Conservation (phyloP, 169 alveolate genomes). For the Cryptosporidium ubiquitum region DNA sequence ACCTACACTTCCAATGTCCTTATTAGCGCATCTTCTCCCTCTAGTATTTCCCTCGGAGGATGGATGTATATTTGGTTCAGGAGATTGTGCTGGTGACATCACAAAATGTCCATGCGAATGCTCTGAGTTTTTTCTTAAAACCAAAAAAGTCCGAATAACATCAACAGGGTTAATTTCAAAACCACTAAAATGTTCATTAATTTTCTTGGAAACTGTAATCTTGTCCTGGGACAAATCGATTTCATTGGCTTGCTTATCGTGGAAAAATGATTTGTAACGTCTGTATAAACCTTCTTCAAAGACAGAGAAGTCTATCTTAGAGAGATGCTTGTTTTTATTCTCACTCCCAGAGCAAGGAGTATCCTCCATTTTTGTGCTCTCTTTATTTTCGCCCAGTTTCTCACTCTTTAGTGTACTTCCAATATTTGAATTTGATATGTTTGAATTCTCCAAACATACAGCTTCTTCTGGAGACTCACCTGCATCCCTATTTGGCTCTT, state of each 20-base stretch:
- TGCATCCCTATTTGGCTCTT: background rate
- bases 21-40: constrained; percentile 34
- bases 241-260: constrained; percentile 21
- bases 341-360: background rate
- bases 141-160: constrained; percentile 69
- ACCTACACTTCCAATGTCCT: background rate
- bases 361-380: background rate
- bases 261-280: constrained; percentile 48
- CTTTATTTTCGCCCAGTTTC: constrained; percentile 12
- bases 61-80: constrained; percentile 40
- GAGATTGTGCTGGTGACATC: constrained; percentile 73
- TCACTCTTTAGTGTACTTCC: background rate
- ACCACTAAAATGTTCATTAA: constrained; percentile 60
- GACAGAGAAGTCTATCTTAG: constrained; percentile 52
- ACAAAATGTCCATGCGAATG: constrained; percentile 41
- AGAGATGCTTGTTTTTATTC: background rate
- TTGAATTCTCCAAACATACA: constrained; percentile 5
- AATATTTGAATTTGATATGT: background rate
- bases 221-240: constrained; percentile 55
- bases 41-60: constrained; percentile 31
- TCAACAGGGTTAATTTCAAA: constrained; percentile 71
- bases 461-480: background rate
- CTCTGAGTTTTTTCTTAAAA: constrained; percentile 58
- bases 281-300: constrained; percentile 67
- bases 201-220: constrained; percentile 5